Conservation (phyloP, 2,329 filamentous ascomycete species). For the Trichoderma guizhouense region DNA sequence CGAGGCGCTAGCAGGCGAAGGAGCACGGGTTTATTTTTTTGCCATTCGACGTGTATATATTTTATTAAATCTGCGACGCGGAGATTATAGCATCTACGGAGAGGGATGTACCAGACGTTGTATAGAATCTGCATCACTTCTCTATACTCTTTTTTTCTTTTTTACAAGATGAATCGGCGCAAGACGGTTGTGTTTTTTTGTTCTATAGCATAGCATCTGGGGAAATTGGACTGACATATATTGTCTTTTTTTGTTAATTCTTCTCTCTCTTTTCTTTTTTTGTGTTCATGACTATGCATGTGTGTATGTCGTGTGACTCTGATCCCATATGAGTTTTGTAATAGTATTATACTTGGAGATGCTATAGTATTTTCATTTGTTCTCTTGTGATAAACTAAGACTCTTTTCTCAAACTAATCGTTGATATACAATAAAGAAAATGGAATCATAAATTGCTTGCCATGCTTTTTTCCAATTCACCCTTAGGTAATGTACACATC, state of each 20-base stretch:
- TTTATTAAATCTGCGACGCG: conserved; percentile 19
- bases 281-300: neutral
- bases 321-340: neutral
- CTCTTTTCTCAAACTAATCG: neutral
- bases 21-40: conserved; percentile 2
- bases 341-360: neutral
- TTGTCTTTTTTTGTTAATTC: neutral
- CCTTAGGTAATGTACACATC: neutral
- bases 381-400: neutral
- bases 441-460: neutral
- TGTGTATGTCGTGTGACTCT: neutral
- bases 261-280: neutral
- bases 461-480: neutral
- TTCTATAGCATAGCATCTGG: conserved; percentile 17
- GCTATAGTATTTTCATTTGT: neutral
- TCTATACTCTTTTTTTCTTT: neutral
- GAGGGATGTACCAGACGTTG: conserved; percentile 15
- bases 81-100: conserved; percentile 23
- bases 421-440: neutral
- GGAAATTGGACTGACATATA: conserved; percentile 7
- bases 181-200: neutral
- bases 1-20: conserved; percentile 6
- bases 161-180: neutral
- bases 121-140: conserved; percentile 18
- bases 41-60: conserved; percentile 31